These are phyloP conservation scores for Hagleromyces aurorensis DNA, from an alignment of 805 yeast species.

Conservation along the genomic window DNA sequence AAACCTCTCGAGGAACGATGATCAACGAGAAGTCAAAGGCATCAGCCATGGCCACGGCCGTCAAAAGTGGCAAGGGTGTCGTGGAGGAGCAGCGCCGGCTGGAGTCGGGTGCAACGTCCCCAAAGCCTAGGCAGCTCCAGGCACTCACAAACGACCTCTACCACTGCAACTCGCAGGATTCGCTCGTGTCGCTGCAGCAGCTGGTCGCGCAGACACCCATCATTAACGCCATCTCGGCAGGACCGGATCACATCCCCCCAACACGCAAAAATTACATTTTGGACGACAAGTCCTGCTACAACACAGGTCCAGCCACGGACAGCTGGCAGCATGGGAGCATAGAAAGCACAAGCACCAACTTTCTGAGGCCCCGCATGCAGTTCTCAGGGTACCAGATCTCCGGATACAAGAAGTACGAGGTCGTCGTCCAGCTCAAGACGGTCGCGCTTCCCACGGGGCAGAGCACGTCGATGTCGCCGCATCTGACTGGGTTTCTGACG, in stretches of 20 bases:
- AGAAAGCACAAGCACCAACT: constrained; percentile 11
- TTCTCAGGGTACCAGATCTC: constrained; percentile 32
- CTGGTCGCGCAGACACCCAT: too few relatives aligned
- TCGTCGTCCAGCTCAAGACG: constrained; percentile 48
- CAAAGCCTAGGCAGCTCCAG: constrained; percentile 7
- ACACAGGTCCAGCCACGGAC: background rate
- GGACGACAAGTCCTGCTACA: constrained; percentile 5
- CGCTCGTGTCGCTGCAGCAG: constrained; percentile 16
- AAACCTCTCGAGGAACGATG: too few relatives aligned
- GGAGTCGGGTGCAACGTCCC: constrained; percentile 2
- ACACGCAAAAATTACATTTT: constrained; percentile 3
- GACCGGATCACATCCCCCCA: too few relatives aligned
- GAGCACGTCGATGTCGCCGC: constrained; percentile 28
- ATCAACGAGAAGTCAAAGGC: constrained; percentile 2
- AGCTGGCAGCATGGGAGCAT: too few relatives aligned
- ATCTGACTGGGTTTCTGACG: constrained; percentile 54
- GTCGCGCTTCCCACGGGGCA: constrained; percentile 38
- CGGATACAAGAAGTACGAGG: constrained; percentile 37
- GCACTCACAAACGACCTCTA: constrained; percentile 9
- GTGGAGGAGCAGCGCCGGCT: background rate
- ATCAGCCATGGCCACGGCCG: constrained; percentile 1
- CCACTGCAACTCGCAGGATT: constrained; percentile 21
- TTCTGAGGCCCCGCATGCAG: constrained; percentile 22
- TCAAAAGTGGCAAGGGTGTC: background rate
- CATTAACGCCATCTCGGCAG: too few relatives aligned